Percentiles rank a stretch among this genome's conserved stretches.
These are phyloP conservation scores for Camillea tinctor DNA, from an alignment of 2,329 filamentous ascomycete species.

Conservation along the genomic window DNA sequence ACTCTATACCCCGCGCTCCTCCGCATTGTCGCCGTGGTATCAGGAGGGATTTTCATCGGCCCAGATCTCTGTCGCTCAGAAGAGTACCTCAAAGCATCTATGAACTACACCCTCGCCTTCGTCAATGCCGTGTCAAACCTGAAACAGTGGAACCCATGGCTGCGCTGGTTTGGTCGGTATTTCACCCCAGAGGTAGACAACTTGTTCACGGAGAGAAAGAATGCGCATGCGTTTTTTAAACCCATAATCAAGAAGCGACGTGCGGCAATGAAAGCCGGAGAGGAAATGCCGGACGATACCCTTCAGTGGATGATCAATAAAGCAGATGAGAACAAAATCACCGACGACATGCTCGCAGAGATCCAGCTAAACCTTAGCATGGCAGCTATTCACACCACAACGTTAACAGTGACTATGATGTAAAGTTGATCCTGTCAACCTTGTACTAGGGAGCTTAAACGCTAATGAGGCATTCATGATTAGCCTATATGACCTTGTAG, in stretches of 20 bases:
- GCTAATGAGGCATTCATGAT: neutral
- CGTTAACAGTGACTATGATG: conserved; percentile 41
- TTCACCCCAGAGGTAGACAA: conserved; percentile 35
- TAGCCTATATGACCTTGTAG: conserved; percentile 49
- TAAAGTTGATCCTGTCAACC: conserved; percentile 20
- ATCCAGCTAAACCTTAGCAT: conserved; percentile 44
- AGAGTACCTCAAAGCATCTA: conserved; percentile 45
- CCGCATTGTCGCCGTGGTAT: conserved; percentile 45
- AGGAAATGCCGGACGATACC: conserved; percentile 42
- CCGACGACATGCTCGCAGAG: conserved; percentile 35
- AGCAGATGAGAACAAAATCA: conserved; percentile 29
- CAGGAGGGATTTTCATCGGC: conserved; percentile 48
- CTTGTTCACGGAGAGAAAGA: conserved; percentile 31
- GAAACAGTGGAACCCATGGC: conserved; percentile 27
- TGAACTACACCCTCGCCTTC: conserved; percentile 46
- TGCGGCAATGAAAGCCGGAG: conserved; percentile 18
- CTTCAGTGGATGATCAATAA: conserved; percentile 46
- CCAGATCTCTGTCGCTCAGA: conserved; percentile 44
- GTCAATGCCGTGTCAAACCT: conserved; percentile 33
- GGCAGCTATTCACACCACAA: conserved; percentile 51
- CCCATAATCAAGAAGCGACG: conserved; percentile 31
- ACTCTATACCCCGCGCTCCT: conserved; percentile 42
- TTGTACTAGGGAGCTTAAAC: neutral
- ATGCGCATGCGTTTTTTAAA: conserved; percentile 35
- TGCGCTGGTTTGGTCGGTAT: conserved; percentile 33